Evolutionary conservation across 1,284 basidiomycete species (phyloP).

Genomic region (Gomphus sp.): DNA sequence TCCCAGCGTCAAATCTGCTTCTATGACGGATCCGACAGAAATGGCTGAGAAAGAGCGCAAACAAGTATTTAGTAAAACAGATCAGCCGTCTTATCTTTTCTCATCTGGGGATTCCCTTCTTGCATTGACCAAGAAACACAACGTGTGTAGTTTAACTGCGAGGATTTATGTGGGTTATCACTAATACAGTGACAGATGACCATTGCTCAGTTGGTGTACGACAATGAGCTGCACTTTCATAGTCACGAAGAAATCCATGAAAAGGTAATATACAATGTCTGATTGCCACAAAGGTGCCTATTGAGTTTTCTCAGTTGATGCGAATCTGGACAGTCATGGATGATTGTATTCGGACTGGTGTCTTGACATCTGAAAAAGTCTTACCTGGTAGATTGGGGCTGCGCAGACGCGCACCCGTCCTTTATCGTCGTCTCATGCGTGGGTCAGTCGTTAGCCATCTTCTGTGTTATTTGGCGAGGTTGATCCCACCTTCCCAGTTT

Average conservation of each 20-base stretch:
- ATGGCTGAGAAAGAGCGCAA: slow-evolving; percentile 12
- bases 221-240: slow-evolving; percentile 83
- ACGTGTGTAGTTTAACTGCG: slow-evolving; percentile 35
- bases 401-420: slow-evolving; percentile 71
- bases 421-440: slow-evolving; percentile 84
- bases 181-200: slow-evolving; percentile 51
- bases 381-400: slow-evolving; percentile 83
- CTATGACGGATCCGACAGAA: slow-evolving; percentile 11
- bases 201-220: slow-evolving; percentile 90
- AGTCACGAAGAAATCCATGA: slow-evolving; percentile 68
- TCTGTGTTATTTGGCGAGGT: slow-evolving; percentile 1
- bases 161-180: slow-evolving; percentile 16
- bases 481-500: slow-evolving; percentile 33
- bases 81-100: slow-evolving; percentile 77
- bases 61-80: slow-evolving; percentile 15
- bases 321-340: slow-evolving; percentile 93
- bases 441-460: slow-evolving; percentile 38
- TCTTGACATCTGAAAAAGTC: slow-evolving; percentile 66
- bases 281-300: neutral
- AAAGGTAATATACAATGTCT: slow-evolving; percentile 40
- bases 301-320: slow-evolving; percentile 38
- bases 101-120: slow-evolving; percentile 73
- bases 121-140: slow-evolving; percentile 72
- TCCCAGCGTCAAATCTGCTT: slow-evolving; percentile 24
- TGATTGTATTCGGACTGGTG: slow-evolving; percentile 82